Percentiles rank a stretch among this genome's conserved stretches.
Evolutionary conservation across 306 rosid genomes (phyloP).

Genomic region (Gleditsia sinensis): DNA sequence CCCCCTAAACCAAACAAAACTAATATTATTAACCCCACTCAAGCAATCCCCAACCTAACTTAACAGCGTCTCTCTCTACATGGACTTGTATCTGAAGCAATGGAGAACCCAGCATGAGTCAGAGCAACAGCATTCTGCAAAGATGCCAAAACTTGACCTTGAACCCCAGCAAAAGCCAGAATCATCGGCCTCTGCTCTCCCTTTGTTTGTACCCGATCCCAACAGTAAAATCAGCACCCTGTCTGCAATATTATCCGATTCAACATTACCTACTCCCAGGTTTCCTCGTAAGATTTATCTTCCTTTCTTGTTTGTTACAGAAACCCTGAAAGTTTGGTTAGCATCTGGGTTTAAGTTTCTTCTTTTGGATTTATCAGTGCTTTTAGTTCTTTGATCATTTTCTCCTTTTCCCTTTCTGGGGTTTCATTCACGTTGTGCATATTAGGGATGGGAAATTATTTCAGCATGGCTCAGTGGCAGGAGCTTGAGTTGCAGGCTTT

Average conservation of each 20-base stretch:
- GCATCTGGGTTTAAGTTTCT: slow-evolving; percentile 9
- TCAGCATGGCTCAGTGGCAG: slow-evolving; percentile 90
- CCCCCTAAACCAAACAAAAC: slow-evolving; percentile 33
- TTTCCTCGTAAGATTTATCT: slow-evolving; percentile 60
- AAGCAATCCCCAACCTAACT: neutral
- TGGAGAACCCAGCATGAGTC: slow-evolving; percentile 92
- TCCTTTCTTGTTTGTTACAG: slow-evolving; percentile 7
- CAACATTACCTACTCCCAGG: slow-evolving; percentile 49
- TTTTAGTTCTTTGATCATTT: neutral
- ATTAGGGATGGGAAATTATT: slow-evolving; percentile 74
- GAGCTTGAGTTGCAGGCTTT: slow-evolving; percentile 96
- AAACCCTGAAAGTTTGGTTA: slow-evolving; percentile 29
- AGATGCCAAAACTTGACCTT: slow-evolving; percentile 76
- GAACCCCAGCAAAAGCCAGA: slow-evolving; percentile 58
- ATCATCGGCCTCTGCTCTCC: slow-evolving; percentile 59
- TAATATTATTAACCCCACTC: neutral
- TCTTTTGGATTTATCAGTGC: slow-evolving; percentile 14
- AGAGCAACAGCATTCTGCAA: slow-evolving; percentile 74
- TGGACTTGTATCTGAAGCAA: slow-evolving; percentile 90
- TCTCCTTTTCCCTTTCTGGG: neutral
- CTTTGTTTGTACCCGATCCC: slow-evolving; percentile 74
- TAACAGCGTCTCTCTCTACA: slow-evolving; percentile 27
- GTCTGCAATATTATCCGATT: slow-evolving; percentile 68
- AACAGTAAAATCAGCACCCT: slow-evolving; percentile 54
- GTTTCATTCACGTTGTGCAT: neutral